Percentiles rank a stretch among this genome's conserved stretches.
phyloP scores from a whole-genome alignment of 73 alveolate genomes.

The Symbiodinium natans region DNA sequence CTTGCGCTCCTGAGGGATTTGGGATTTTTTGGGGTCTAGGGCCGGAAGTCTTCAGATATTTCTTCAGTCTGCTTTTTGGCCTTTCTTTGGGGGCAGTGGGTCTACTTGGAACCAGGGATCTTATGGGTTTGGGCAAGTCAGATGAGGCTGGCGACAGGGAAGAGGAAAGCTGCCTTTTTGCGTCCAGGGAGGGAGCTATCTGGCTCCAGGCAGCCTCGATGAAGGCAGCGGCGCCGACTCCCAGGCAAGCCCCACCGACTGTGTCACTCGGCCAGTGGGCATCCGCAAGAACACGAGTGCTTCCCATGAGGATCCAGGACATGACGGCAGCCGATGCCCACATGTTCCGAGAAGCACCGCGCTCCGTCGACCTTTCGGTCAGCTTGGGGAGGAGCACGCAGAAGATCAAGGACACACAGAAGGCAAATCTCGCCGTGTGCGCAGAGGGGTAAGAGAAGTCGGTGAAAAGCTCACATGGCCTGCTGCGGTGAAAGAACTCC shows the following conservation, averaged over 20 bases:
- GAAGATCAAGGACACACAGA: constrained; percentile 5
- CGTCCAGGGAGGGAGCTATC: too few relatives aligned
- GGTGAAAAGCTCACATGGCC: constrained; percentile 18
- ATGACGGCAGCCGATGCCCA: neutral
- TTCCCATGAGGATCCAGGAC: constrained; percentile 32
- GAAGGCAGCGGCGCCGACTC: constrained; percentile 27
- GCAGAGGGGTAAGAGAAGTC: constrained; percentile 81
- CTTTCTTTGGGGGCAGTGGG: too few relatives aligned
- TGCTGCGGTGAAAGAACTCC: neutral
- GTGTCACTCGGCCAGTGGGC: constrained; percentile 79
- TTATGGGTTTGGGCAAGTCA: too few relatives aligned
- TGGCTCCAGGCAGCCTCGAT: neutral
- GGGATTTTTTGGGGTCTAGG: too few relatives aligned
- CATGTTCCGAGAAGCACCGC: neutral
- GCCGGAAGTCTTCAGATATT: too few relatives aligned
- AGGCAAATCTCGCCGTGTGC: constrained; percentile 58
- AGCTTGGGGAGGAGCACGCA: constrained; percentile 16
- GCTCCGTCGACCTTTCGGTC: neutral
- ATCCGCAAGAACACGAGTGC: constrained; percentile 47
- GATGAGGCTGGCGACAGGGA: too few relatives aligned
- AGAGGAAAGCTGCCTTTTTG: neutral
- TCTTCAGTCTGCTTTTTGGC: too few relatives aligned
- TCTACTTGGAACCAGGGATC: too few relatives aligned
- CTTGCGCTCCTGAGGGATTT: constrained; percentile 95
- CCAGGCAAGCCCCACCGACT: constrained; percentile 37